Evolutionary conservation across 345 rosid species (phyloP).

Genomic region (Brassica juncea): DNA sequence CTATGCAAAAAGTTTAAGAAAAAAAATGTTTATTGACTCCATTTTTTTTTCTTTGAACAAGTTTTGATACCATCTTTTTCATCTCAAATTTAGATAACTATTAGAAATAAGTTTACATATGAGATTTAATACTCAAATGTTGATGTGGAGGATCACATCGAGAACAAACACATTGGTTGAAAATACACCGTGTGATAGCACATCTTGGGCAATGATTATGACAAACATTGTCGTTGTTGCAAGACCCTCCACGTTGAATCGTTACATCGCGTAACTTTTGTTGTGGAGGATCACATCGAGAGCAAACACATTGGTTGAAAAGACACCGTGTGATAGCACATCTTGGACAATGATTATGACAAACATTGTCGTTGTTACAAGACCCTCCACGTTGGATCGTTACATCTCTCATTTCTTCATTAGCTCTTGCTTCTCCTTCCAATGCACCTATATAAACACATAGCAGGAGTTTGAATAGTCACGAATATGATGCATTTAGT

Average conservation of each 20-base stretch:
- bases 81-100: background rate
- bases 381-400: constrained; percentile 30
- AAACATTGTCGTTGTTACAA: constrained; percentile 23
- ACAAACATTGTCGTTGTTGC: constrained; percentile 21
- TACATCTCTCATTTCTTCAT: constrained; percentile 18
- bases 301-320: constrained; percentile 33
- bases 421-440: constrained; percentile 19
- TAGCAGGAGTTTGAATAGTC: background rate
- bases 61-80: background rate
- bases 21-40: background rate
- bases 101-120: background rate
- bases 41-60: too few species aligned
- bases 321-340: constrained; percentile 10
- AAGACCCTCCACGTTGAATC: constrained; percentile 29
- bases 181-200: constrained; percentile 14
- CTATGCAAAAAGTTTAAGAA: background rate
- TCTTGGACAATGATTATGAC: constrained; percentile 20
- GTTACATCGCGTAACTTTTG: constrained; percentile 12
- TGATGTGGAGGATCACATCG: constrained; percentile 9
- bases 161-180: constrained; percentile 30
- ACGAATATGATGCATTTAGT: background rate
- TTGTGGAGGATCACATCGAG: constrained; percentile 10
- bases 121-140: background rate
- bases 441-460: background rate
- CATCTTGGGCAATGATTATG: constrained; percentile 18